Evolutionary conservation across 129 eudicot genomes (phyloP).

Genomic region (Apium graveolens): DNA sequence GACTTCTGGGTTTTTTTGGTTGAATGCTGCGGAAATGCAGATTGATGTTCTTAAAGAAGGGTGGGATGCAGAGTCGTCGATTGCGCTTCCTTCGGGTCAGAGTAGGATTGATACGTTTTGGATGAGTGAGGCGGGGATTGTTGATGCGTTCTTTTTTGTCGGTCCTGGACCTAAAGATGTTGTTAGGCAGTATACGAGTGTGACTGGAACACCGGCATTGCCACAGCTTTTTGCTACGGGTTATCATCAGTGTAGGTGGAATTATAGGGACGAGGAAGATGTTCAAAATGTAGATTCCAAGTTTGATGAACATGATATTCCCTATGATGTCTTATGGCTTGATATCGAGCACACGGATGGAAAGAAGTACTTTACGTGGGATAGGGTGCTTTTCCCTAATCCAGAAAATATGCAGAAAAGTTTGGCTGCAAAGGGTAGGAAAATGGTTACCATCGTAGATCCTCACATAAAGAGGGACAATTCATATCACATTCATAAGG

Average conservation of each 20-base stretch:
- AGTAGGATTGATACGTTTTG: slow-evolving; percentile 80
- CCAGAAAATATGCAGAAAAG: slow-evolving; percentile 92
- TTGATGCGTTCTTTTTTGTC: slow-evolving; percentile 79
- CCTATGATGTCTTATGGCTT: slow-evolving; percentile 96
- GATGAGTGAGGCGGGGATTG: slow-evolving; percentile 97
- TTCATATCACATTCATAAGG: slow-evolving; percentile 74
- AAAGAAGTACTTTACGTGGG: slow-evolving; percentile 96
- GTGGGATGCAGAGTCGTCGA: slow-evolving; percentile 59
- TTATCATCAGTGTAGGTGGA: slow-evolving; percentile 98
- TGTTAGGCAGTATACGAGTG: slow-evolving; percentile 71
- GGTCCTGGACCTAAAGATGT: slow-evolving; percentile 95
- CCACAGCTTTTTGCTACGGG: slow-evolving; percentile 86
- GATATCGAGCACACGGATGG: slow-evolving; percentile 97
- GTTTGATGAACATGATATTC: slow-evolving; percentile 89
- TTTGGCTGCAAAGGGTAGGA: slow-evolving; percentile 81
- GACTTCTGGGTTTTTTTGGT: slow-evolving; percentile 89
- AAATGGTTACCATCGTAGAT: slow-evolving; percentile 92
- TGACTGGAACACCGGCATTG: slow-evolving; percentile 79
- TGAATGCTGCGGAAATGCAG: slow-evolving; percentile 99
- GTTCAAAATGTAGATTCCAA: slow-evolving; percentile 73
- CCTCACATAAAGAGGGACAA: slow-evolving; percentile 93
- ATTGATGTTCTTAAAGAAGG: slow-evolving; percentile 90
- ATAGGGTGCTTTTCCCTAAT: slow-evolving; percentile 66
- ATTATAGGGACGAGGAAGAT: slow-evolving; percentile 93
- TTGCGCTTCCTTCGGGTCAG: slow-evolving; percentile 52